Evolutionary conservation across 208 protist species (phyloP).

Genomic region (Trypanosoma platydactyli): DNA sequence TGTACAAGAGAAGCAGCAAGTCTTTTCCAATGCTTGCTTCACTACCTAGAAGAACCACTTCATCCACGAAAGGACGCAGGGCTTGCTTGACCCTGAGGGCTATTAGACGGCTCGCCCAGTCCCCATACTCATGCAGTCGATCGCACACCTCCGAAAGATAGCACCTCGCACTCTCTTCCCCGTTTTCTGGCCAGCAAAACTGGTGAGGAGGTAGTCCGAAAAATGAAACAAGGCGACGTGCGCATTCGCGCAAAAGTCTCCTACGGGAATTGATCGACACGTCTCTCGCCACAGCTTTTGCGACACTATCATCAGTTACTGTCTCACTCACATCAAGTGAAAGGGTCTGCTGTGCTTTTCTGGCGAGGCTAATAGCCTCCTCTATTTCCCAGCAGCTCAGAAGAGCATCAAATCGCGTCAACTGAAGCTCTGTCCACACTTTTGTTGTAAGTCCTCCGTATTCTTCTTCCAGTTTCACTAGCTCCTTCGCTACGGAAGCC

Average conservation of each 20-base stretch:
- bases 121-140: conserved; percentile 16
- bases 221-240: conserved; percentile 6
- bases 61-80: conserved; percentile 31
- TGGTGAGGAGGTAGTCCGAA: conserved; percentile 1
- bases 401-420: conserved; percentile 26
- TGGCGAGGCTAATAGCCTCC: conserved; percentile 16
- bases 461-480: conserved; percentile 2
- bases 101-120: conserved; percentile 25
- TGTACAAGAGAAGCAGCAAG: conserved; percentile 15
- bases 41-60: conserved; percentile 3
- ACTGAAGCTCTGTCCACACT: conserved; percentile 27
- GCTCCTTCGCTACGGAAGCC: not conserved
- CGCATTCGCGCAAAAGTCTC: conserved; percentile 11
- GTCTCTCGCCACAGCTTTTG: conserved; percentile 3
- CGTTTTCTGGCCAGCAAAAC: conserved; percentile 8
- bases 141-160: conserved; percentile 12
- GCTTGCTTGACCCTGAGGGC: conserved; percentile 17
- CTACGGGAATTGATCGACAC: not conserved
- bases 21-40: conserved; percentile 16
- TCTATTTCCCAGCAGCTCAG: conserved; percentile 15
- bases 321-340: not conserved
- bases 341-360: not conserved
- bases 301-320: conserved; percentile 1
- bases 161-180: conserved; percentile 9
- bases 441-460: conserved; percentile 12